Evolutionary conservation across 2,329 filamentous ascomycete species (phyloP), one percentile per base, ranked within the genome.

Genomic region (Alternaria brassicae): DNA sequence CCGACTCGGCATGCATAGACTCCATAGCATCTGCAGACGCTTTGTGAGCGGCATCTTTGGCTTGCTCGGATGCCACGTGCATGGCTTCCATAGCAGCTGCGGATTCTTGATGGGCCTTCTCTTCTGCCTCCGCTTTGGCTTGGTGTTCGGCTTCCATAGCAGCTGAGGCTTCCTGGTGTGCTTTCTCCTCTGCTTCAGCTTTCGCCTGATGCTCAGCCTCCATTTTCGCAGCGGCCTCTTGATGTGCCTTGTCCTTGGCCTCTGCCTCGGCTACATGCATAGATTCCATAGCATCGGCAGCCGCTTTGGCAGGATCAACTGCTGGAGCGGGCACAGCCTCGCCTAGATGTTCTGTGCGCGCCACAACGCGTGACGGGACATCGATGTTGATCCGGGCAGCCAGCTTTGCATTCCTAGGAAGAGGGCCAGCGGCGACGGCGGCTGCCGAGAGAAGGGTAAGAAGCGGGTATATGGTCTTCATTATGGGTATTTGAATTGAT

Each of bases 381-480:
- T 64, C 53, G 32, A 64, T 53, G 30, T 53, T 58, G 30, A 27
- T 30, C 34, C 51, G 42, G 23, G 50, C 32, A 15, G 30, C 41
- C 28, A 58, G 32, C 34, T 51, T 50, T 17, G 40, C 48, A 30
- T 55, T 41, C 32, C 42, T 27, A 4, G 69, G 66, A 17, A 72
- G 58, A 32, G 69, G 68, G 9, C 65, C 67, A n/a, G 68, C 68
- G 12, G 56, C 61, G 21, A 71, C 65, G 21, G 65, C 30, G 4
- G 63, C 63, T 21, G 62, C 63, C 10, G 63, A 70, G 28, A 70
- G 53, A 37, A 72, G 59, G 1, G 68, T 63, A 39, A 72, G 58
- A 32, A 71, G 61, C n/a, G 68, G 60, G 50, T 71, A 68, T 23
- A 66, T 58, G 42, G 63, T 63, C 67, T 71, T 72, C 69, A 72